Evolutionary conservation across 2,329 filamentous ascomycete species (phyloP), one percentile per base, ranked within the genome.

Genomic region (Lecanosticta acicola): DNA sequence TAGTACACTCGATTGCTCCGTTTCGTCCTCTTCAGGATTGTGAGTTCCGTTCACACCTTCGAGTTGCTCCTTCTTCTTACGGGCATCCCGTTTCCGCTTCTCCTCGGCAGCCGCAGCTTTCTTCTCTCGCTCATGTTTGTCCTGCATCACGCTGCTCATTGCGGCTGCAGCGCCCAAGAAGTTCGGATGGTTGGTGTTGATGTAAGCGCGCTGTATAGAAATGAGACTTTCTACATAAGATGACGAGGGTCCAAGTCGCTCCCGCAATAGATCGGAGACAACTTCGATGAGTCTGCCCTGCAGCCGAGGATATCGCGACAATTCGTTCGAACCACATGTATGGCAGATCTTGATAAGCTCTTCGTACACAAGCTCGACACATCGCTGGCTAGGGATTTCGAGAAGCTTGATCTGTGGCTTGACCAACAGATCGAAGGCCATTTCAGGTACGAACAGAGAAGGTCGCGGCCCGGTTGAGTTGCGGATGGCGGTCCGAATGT

Each of bases 321-420:
- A 80, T 67, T 98, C 93, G 13, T 86, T 94, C 2, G 89, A 96
- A 51, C 93, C 93, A 69, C 93, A 98, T 1, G 93, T 98, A 66
- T 98, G 93, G 71, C 93, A 96, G 57, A 98, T 97, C 71, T 98
- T 98, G 73, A 98, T 98, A 36, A 98, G 77, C 68, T 98, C 93
- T 66, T 98, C 93, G 66, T 98, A 98, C 2, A 98, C 93, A 43
- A 98, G 79, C 69, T 98, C 93, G 41, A 98, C 93, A 62, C 93
- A 98, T 59, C 93, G 83, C 65, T 98, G 93, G 64, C 88, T 94
- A 8, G 93, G 93, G 19, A 93, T 82, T 66, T 98, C 93, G 20
- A 98, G 75, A 43, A 98, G 78, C 72, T 97, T 97, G 69, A 98
- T 98, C 68, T 98, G 93, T 20, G 93, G 93, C 70, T 98, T 98